Percentiles rank a stretch among this genome's conserved stretches.
Evolutionary conservation across 345 rosid genomes (phyloP).

Genomic region (Angophora floribunda): DNA sequence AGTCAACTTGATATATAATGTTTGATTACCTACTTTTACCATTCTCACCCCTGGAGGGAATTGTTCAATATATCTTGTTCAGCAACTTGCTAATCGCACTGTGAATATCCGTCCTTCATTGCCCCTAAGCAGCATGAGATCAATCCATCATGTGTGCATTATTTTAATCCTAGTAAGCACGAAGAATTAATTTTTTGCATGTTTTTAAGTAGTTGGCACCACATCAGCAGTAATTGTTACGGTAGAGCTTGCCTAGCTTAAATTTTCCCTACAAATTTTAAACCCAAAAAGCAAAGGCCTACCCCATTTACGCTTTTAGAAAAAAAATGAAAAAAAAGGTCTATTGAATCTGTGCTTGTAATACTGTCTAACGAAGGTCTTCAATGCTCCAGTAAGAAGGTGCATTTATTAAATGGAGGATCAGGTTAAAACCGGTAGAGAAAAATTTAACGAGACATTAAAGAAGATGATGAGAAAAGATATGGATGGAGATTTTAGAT

Average conservation of each 20-base stretch:
- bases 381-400: background rate
- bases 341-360: background rate
- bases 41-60: background rate
- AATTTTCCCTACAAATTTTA: background rate
- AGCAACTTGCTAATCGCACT: background rate
- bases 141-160: background rate
- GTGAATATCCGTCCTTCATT: background rate
- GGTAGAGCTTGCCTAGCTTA: background rate
- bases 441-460: background rate
- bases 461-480: background rate
- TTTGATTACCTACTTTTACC: background rate
- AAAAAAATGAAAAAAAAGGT: background rate
- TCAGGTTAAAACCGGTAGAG: background rate
- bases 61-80: background rate
- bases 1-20: background rate
- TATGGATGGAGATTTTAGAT: background rate
- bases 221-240: background rate
- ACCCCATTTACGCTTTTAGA: background rate
- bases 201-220: background rate
- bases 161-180: background rate
- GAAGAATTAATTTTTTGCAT: background rate
- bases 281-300: background rate
- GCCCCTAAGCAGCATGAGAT: background rate
- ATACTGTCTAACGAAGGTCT: background rate
- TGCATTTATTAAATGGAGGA: background rate